Evolutionary conservation across 1,139 yeast genomes (phyloP).

Genomic region (Saccharomyces uvarum): DNA sequence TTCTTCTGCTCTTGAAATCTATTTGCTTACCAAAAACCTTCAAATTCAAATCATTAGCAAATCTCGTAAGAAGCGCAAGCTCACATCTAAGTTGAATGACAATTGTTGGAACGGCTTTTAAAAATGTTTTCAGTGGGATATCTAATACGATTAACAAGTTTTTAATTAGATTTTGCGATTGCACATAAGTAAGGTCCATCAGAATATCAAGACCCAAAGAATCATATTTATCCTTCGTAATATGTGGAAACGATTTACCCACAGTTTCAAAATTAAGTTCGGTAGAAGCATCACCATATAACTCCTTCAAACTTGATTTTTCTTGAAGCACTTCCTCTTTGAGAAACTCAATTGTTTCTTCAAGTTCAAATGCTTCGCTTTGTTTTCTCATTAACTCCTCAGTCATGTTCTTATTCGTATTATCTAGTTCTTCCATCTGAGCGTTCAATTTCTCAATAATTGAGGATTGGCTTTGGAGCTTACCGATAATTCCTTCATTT

Average conservation of each 20-base stretch:
- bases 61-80: conserved; percentile 25
- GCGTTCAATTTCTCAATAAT: neutral
- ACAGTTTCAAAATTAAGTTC: conserved; percentile 11
- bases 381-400: neutral
- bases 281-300: conserved; percentile 10
- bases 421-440: neutral
- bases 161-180: conserved; percentile 30
- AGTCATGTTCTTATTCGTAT: neutral
- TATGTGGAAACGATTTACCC: conserved; percentile 9
- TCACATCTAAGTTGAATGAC: conserved; percentile 25
- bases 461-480: neutral
- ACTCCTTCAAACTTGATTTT: conserved; percentile 3
- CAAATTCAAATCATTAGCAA: conserved; percentile 27
- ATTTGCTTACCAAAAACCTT: conserved; percentile 19
- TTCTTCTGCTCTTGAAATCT: conserved; percentile 14
- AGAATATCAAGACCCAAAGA: conserved; percentile 24
- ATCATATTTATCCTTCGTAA: conserved; percentile 16
- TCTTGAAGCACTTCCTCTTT: neutral
- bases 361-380: neutral
- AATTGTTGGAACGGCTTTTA: conserved; percentile 23
- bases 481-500: neutral
- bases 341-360: neutral
- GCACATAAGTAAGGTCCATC: conserved; percentile 21
- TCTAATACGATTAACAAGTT: conserved; percentile 27
- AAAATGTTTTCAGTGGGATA: conserved; percentile 29